Evolutionary conservation across 257 asterid species (phyloP), one percentile per base, ranked within the genome.

Genomic region (Nicotiana noctiflora): DNA sequence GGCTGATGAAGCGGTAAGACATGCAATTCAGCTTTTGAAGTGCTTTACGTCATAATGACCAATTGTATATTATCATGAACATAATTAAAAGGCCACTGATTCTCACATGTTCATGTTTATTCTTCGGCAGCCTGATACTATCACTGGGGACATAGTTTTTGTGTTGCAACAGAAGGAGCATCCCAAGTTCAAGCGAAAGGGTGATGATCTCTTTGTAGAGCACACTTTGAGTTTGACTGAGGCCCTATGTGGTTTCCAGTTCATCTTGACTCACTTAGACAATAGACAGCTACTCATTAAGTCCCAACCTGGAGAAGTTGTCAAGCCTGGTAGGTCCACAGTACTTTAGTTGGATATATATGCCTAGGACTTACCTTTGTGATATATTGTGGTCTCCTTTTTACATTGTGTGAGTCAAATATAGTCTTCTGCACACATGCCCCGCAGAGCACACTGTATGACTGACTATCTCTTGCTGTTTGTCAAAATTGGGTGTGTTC

Each of bases 221-320:
- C 88, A 86, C 82, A 82, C 80, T 40, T 85, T 88, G 74, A 78
- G 55, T 75, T 70, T 88, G 64, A 83, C 84, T 5, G 89, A 88
- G 81, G 89, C 91, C 25, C 85, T 88, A 12, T 88, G 91, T 11
- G 89, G 91, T 25, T 88, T 88, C 82, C 86, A 88, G 82, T 84
- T 86, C 21, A 79, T 84, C 77, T 79, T 86, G 40, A 74, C 91
- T 67, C 91, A 88, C 79, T 81, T 88, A 14, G 91, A 88, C 52
- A 88, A 81, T 59, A 81, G 91, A 70, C 81, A 56, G 57, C 88
- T 88, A 68, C 84, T 88, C 14, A 70, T 88, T 80, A 88, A 82
- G 76, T 83, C 91, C 37, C 82, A 82, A 27, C 88, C 91, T 1
- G 89, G 89, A 15, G 83, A 86, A 83, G 91, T 86, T 49, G 40